Conservation (phyloP, 106 monocot species). For the Acorus gramineus region DNA sequence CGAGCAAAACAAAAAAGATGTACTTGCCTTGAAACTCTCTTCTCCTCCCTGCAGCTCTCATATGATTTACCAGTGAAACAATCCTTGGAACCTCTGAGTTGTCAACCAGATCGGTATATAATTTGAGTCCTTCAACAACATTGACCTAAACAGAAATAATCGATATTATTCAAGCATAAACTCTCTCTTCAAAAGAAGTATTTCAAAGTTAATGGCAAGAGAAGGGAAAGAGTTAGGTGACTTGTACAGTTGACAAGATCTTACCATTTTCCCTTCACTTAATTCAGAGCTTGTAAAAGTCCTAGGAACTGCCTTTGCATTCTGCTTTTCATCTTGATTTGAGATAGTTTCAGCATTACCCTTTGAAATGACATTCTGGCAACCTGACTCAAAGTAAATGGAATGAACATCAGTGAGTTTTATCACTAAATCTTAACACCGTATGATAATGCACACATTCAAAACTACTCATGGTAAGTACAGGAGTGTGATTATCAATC, state of each 20-base stretch:
- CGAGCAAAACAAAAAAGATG: background rate
- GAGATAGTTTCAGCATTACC: conserved; percentile 6
- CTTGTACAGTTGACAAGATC: background rate
- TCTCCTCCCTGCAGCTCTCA: conserved; percentile 44
- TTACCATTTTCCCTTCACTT: conserved; percentile 48
- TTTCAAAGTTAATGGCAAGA: background rate
- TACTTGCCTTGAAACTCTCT: conserved; percentile 56
- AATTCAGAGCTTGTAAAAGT: conserved; percentile 29
- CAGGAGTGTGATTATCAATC: too few species aligned
- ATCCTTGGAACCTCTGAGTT: conserved; percentile 36
- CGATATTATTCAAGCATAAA: too few species aligned
- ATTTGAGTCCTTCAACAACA: conserved; percentile 62
- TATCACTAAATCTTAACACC: too few species aligned
- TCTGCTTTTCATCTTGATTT: conserved; percentile 27
- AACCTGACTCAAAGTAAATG: conserved; percentile 19
- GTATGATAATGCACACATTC: too few species aligned
- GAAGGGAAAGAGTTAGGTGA: background rate
- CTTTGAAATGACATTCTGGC: conserved; percentile 13
- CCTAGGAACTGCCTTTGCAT: conserved; percentile 23
- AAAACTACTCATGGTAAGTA: too few species aligned
- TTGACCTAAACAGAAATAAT: conserved; percentile 43
- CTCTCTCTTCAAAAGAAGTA: background rate
- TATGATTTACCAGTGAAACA: conserved; percentile 41
- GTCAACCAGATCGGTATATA: conserved; percentile 57
- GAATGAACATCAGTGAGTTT: too few species aligned